These are phyloP conservation scores for Epichloe glyceriae DNA, from an alignment of 2,329 filamentous ascomycete genomes.

Conservation along the genomic window DNA sequence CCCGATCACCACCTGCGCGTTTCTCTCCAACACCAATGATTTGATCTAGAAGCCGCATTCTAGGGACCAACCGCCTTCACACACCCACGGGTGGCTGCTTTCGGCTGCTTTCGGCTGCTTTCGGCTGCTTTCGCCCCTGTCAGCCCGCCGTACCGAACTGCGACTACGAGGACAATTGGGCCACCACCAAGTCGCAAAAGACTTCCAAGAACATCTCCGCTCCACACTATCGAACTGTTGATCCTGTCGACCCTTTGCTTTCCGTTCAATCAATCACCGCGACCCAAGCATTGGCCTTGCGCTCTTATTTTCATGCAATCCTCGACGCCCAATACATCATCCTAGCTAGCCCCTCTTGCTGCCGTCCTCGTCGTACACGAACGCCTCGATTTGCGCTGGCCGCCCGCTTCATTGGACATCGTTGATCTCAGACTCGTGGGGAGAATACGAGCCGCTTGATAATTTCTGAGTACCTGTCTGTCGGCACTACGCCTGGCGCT, in stretches of 20 bases:
- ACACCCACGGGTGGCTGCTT: constrained; percentile 14
- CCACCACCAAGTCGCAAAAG: background rate
- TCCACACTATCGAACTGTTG: background rate
- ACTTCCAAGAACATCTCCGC: constrained; percentile 4
- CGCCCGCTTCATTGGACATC: constrained; percentile 15
- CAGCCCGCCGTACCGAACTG: background rate
- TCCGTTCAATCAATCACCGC: background rate
- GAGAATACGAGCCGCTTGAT: constrained; percentile 19
- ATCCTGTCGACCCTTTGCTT: constrained; percentile 2
- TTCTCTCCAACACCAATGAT: background rate
- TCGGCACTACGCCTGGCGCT: constrained; percentile 13
- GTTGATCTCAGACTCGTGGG: constrained; percentile 4
- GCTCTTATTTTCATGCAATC: constrained; percentile 4
- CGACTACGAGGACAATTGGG: background rate
- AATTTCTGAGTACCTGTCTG: constrained; percentile 5
- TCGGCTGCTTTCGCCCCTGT: constrained; percentile 11
- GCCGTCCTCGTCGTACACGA: constrained; percentile 13
- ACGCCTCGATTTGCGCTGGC: constrained; percentile 9
- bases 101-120: no score
- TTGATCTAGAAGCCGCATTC: background rate
- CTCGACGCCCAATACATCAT: constrained; percentile 5
- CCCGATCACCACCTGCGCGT: constrained; percentile 2
- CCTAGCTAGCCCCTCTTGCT: constrained; percentile 5
- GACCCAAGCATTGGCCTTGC: constrained; percentile 1
- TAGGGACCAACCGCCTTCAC: background rate